Base-by-base conservation (phyloP, 805 yeast genomes). In the Gaillardinia entomophila region DNA sequence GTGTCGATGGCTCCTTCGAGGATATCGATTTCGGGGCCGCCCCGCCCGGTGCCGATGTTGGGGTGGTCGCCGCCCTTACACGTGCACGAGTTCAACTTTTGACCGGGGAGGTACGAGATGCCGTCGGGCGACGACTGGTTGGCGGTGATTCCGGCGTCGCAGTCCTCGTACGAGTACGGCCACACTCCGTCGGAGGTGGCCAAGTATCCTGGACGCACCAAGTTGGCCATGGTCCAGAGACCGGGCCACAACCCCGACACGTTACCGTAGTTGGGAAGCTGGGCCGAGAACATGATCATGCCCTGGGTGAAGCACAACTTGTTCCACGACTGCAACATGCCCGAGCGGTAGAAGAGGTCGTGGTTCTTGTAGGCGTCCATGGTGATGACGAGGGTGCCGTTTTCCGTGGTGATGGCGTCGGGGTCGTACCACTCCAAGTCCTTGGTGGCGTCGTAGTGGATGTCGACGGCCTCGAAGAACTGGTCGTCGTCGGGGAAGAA, bases 401-500 rank as follows among this genome's bases (percentile, higher is more conserved):
- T 59, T 12, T 51, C 55, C 11, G 70, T 64, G 24, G 66, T 53
- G 20, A 49, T 57, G 2, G 69, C 69, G 34, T 64, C 70, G 6
- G 70, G 70, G 33, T 57, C 64, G 41, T 64, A 64, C 67, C 68
- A 64, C 43, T 64, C 70, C 49, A 64, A 60, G 46, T 64, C 70
- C 28, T 54, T 40, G 26, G 71, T 65, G 28, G 69, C 69, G 33
- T 51, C 68, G 44, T 65, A 65, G 37, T 64, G 54, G 26, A 65
- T 34, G 36, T 65, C 70, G 4, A 57, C 59, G 7, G 68, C 69
- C 16, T 56, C 52, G 43, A 59, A 65, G 35, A 65, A 65, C 44
- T 63, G 71, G 48, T 65, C 71, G 40, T 65, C 70, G 22, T 66
- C 69, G 18, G 57, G 65, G 38, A 63, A 64, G 33, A 65, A 65